Evolutionary conservation across 257 asterid genomes (phyloP).

Genomic region (Cinchona pubescens): DNA sequence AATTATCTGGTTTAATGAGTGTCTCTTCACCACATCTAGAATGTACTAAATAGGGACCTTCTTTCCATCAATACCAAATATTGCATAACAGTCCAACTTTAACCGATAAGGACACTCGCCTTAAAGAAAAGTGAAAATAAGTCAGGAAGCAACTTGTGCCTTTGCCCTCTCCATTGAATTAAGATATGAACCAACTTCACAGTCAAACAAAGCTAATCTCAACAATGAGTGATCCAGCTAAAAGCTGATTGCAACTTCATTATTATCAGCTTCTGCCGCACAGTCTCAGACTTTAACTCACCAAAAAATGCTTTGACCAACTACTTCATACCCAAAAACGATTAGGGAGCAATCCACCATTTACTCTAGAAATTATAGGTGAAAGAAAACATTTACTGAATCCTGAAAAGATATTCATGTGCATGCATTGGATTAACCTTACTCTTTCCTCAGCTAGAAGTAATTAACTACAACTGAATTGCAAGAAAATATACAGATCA

Average conservation of each 20-base stretch:
- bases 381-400: neutral
- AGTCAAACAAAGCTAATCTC: neutral
- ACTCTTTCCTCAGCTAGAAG: neutral
- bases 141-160: neutral
- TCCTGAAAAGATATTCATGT: neutral
- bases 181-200: neutral
- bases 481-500: neutral
- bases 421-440: neutral
- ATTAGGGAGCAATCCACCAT: neutral
- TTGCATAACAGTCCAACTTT: neutral
- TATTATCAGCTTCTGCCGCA: conserved; percentile 4
- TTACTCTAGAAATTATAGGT: neutral
- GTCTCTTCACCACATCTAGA: neutral
- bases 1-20: no score
- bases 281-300: neutral
- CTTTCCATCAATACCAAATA: neutral
- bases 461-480: neutral
- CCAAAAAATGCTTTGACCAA: neutral
- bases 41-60: neutral
- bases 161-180: neutral
- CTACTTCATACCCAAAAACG: neutral
- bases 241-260: neutral
- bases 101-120: neutral
- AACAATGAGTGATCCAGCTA: neutral
- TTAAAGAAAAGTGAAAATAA: neutral